Evolutionary conservation across 2,329 filamentous ascomycete species (phyloP).

Genomic region (Xylaria hypoxylon): DNA sequence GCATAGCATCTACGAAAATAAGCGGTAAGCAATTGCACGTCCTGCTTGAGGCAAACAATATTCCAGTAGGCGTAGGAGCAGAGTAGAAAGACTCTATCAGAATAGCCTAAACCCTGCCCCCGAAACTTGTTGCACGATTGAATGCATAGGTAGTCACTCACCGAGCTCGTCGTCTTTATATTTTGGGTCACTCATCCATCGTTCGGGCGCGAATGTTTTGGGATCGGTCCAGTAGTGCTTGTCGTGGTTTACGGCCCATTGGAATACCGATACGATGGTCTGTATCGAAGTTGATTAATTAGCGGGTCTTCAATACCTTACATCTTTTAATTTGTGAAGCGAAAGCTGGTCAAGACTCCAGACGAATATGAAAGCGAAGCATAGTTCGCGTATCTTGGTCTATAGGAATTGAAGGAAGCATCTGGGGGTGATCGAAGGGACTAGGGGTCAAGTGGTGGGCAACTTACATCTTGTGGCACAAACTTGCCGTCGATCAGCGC

Average conservation of each 20-base stretch:
- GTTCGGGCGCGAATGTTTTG: conserved; percentile 54
- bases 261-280: conserved; percentile 52
- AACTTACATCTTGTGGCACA: conserved; percentile 45
- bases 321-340: background rate
- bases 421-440: background rate
- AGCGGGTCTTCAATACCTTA: background rate
- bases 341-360: too few species aligned
- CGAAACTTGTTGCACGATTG: background rate
- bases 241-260: conserved; percentile 54
- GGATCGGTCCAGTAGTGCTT: conserved; percentile 53
- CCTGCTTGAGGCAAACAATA: background rate
- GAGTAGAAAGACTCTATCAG: background rate
- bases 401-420: background rate
- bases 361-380: background rate
- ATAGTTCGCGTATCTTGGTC: background rate
- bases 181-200: conserved; percentile 49
- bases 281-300: conserved; percentile 30
- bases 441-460: background rate
- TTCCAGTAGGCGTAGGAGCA: background rate
- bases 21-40: conserved; percentile 9
- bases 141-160: conserved; percentile 10
- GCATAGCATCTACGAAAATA: conserved; percentile 45
- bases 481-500: conserved; percentile 41
- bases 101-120: background rate
- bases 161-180: conserved; percentile 51